Evolutionary conservation across 441 rosid genomes (phyloP).

Genomic region (Manihot esculenta): DNA sequence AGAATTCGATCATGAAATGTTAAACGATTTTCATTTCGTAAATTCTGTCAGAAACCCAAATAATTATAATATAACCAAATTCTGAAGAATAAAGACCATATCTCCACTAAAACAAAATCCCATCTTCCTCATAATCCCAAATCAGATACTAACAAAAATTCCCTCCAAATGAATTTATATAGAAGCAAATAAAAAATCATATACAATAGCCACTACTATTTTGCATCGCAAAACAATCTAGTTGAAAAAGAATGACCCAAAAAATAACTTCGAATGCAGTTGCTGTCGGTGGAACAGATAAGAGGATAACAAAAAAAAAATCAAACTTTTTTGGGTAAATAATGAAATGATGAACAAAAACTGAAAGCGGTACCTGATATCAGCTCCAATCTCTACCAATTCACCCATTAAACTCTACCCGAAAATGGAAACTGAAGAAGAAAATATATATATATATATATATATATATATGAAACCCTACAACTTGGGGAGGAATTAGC

Average conservation of each 20-base stretch:
- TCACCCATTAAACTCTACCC: slow-evolving; percentile 35
- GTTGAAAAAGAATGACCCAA: neutral
- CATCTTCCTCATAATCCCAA: neutral
- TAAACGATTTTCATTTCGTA: neutral
- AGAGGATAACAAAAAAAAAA: neutral
- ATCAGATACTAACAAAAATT: neutral
- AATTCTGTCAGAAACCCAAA: neutral
- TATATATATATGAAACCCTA: slow-evolving; percentile 22
- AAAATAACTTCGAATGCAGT: too few relatives aligned
- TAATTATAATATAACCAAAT: neutral
- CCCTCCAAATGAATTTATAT: neutral
- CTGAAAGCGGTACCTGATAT: slow-evolving; percentile 37
- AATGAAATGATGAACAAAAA: neutral
- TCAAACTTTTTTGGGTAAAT: neutral
- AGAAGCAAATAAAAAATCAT: neutral
- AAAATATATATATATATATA: too few relatives aligned
- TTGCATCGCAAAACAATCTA: neutral
- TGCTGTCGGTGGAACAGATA: too few relatives aligned
- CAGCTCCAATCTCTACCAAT: slow-evolving; percentile 52
- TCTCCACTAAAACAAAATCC: neutral
- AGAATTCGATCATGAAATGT: neutral
- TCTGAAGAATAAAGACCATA: neutral
- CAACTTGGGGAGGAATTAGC: neutral
- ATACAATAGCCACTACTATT: neutral
- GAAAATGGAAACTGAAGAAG: neutral